Evolutionary conservation across 2,329 filamentous ascomycete genomes (phyloP).

Genomic region (Magnaporthiopsis rhizophila): DNA sequence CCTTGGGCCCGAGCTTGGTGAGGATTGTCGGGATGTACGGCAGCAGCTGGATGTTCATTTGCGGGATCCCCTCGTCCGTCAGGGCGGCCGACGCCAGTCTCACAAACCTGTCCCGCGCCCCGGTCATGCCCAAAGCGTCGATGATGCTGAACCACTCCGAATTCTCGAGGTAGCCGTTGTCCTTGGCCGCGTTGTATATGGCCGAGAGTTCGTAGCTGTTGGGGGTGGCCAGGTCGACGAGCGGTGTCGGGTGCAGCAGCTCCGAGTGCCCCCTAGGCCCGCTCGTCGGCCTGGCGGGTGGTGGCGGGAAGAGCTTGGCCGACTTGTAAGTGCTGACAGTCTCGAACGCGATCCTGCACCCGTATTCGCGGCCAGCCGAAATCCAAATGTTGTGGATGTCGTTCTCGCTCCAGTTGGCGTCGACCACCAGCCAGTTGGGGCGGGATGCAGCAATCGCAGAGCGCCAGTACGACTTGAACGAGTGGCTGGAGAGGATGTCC

Average conservation of each 20-base stretch:
- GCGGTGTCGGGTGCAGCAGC: conserved; percentile 48
- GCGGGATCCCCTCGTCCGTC: conserved; percentile 73
- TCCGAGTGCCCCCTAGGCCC: conserved; percentile 15
- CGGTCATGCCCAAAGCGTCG: conserved; percentile 65
- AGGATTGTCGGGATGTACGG: conserved; percentile 81
- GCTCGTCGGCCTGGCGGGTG: conserved; percentile 18
- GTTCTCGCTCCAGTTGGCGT: conserved; percentile 72
- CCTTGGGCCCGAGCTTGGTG: conserved; percentile 71
- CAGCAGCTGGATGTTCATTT: conserved; percentile 75
- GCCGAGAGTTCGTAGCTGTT: conserved; percentile 75
- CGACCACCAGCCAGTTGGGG: conserved; percentile 74
- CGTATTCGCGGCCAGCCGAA: conserved; percentile 44
- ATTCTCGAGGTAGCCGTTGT: conserved; percentile 57
- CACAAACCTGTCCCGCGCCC: conserved; percentile 64
- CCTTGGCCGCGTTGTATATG: conserved; percentile 66
- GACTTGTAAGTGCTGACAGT: conserved; percentile 82
- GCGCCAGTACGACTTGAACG: conserved; percentile 50
- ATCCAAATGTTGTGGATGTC: conserved; percentile 60
- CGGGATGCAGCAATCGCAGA: conserved; percentile 45
- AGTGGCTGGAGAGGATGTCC: conserved; percentile 62
- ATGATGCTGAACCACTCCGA: conserved; percentile 72
- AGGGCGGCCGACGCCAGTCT: conserved; percentile 57
- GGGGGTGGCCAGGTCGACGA: conserved; percentile 70
- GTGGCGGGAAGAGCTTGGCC: conserved; percentile 52
- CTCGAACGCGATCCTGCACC: conserved; percentile 67